Base-by-base conservation (phyloP, 2,329 filamentous ascomycete species). In the Periglandula ipomoeae region DNA sequence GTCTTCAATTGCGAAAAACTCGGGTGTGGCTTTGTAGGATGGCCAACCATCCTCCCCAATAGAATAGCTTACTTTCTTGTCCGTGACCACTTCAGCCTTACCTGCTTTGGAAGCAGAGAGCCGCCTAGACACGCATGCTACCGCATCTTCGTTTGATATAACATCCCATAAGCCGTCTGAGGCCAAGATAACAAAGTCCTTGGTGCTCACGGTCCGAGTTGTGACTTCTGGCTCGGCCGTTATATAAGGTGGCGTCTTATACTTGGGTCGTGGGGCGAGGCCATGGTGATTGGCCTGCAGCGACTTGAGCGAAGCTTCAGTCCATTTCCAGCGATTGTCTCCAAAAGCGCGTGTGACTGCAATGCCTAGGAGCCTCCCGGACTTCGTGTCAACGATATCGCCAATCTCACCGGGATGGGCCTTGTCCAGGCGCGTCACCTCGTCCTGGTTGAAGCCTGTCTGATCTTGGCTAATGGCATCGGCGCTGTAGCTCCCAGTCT, bases 1-100 rank as follows among this genome's bases (percentile, higher is more conserved):
- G 60, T 93, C 87, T 61, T 88, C 81, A 4, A 89, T 80, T 1
- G 86, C 81, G 52, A 89, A 88, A 44, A 84, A 76, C 54, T 78
- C 75, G 0, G 59, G 57, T 1, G 57, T 59, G 9, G 61, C 57
- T 49, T 56, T 58, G 44, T 54, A 58, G 17, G 35, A 48, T 39
- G 60, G 44, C 20, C 50, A 64, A 4, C 55, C 56, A 2, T 61
- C 51, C 6, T 54, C 52, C n/a, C 56, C 52, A 13, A 47, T 24
- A 0, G 37, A 49, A 15, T 54, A 47, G 4, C 15, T 30, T 9
- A 46, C 44, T 13, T 48, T 52, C 22, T 52, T 55, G 27, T 57
- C 55, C 6, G 47, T 41, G 32, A 59, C 56, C 1, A 48, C n/a
- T 50, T 61, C 58, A 5, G 59, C 49, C 37, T 52, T 59, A 3